Evolutionary conservation across 169 alveolate species (phyloP).

Genomic region (Cryptosporidium viatorum): DNA sequence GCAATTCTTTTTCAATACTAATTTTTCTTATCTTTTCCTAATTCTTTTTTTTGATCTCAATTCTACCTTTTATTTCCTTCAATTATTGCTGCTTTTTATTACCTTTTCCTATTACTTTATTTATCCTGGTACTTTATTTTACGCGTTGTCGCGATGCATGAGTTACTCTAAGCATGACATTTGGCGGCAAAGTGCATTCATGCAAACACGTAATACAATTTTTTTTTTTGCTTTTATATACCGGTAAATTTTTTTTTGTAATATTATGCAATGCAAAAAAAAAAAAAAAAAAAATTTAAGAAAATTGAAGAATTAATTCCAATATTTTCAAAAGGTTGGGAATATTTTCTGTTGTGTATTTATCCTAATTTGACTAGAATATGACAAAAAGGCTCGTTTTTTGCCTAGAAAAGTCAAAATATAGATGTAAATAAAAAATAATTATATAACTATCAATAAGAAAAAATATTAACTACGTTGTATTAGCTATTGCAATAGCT

Average conservation of each 20-base stretch:
- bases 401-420: too few species aligned
- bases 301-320: neutral
- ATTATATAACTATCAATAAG: too few species aligned
- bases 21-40: neutral
- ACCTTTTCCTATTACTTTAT: conserved; percentile 42
- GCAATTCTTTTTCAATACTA: neutral
- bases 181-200: conserved; percentile 54
- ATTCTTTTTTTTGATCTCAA: neutral
- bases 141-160: conserved; percentile 78
- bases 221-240: neutral
- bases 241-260: neutral
- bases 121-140: conserved; percentile 65
- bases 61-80: neutral
- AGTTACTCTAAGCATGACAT: conserved; percentile 72
- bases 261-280: neutral
- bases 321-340: neutral
- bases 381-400: too few species aligned
- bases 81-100: conserved; percentile 12
- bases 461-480: too few species aligned
- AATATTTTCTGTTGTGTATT: too few species aligned
- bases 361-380: neutral
- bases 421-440: too few species aligned
- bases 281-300: neutral
- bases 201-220: conserved; percentile 44
- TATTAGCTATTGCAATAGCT: neutral